Base-by-base conservation (phyloP, 225 moss, liverwort and hornwort genomes). In the Marchantia polymorpha region DNA sequence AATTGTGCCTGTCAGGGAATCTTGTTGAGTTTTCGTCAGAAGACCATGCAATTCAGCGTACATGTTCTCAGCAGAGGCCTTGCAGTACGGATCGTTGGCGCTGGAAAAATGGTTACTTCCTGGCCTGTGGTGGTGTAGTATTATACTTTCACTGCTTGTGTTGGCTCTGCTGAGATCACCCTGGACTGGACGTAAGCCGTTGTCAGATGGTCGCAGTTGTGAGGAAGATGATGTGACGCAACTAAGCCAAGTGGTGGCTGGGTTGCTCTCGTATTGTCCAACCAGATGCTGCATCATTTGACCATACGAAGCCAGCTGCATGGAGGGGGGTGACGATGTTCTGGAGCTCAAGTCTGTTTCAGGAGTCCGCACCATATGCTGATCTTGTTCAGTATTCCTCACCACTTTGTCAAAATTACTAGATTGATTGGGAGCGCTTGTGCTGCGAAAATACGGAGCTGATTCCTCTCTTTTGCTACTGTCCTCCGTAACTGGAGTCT, bases 41-140 rank as follows among this genome's bases (percentile, higher is more conserved):
- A 87, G 76, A 10, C 81, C 83, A 54, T 87, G 82, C 61, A 84
- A 77, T 63, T 87, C 87, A 52, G 79, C 72, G 64, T 82, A 87
- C 81, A 87, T 83, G 51, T 84, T 74, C 16, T 83, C 79, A 26
- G 77, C 79, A 30, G 78, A 69, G 22, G 77, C 50, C 15, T 20
- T 9, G 19, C 30, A 58, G 26, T 56, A 58, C 0, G 27, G 55
- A 56, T 59, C 31, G 46, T 48, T 26, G 61, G 39, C 22, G 77
- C 25, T 51, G 7, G 47, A 65, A 20, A 77, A 77, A 39, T 20
- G 7, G n/a, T 6, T 31, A n/a, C 15, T 22, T 0, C n/a, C 23
- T 30, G 47, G 50, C 48, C 63, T 64, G 9, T 81, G 69, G 48
- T 81, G 77, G 53, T 76, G 82, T 53, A 86, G 59, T 10, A 77